Base-by-base conservation (phyloP, 805 yeast species). In the Candida andamanensis region DNA sequence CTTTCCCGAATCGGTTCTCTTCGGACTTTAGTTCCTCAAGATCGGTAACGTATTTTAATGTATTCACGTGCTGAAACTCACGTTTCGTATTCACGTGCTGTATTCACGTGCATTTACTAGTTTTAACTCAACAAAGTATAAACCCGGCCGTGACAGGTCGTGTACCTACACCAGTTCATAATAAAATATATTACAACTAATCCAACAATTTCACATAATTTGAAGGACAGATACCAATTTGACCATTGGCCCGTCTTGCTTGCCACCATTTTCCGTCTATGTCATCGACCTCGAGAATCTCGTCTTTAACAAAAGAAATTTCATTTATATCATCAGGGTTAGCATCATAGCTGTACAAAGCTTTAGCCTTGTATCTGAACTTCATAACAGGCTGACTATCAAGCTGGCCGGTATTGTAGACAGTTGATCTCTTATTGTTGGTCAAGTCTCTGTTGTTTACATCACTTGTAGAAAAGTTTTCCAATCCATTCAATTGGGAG, bases 251-350 rank as follows among this genome's bases (percentile, higher is more conserved):
- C 50, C 89, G 76, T 56, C 83, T 77, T 24, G 95, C 97, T 61
- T 87, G 95, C 97, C 97, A 90, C 98, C 98, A 90, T 61, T 94
- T 80, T 28, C 97, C 97, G 44, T 84, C 84, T 36, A 86, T 85
- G 51, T 90, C 97, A 45, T 85, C 85, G 20, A 90, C 95, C 49
- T 80, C 86, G 56, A 90, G 71, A n/a, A 86, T 64, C 57, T 90
- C 97, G 35, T 92, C 96, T 56, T 89, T 86, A 42, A 72, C 78
- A 50, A 90, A 92, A 4, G 95, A 82, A 15, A 90, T 74, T 61
- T 90, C 98, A 50, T 89, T 87, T 41, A 82, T 86, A 56, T 90
- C 98, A 36, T 82, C 94, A 2, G 90, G 92, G 48, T 83, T 86
- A 5, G 97, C 96, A 31, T 78, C 78, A 55, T 92, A 90, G 29